Evolutionary conservation across 2,329 filamentous ascomycete genomes (phyloP).

Genomic region (Mollisia scopiformis): DNA sequence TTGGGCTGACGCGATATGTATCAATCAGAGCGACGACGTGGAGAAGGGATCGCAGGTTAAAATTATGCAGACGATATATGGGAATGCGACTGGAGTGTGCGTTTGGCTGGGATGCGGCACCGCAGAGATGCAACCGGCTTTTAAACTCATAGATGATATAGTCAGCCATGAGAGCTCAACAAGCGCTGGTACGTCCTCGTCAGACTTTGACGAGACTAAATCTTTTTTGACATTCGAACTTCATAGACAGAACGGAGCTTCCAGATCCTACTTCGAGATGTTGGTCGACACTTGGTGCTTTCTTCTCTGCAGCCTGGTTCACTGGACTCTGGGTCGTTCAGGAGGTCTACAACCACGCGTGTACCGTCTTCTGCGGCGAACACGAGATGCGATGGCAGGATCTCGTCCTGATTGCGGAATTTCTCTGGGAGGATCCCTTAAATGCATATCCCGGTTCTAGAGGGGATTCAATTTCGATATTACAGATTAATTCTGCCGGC

Average conservation of each 20-base stretch:
- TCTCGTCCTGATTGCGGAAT: conserved; percentile 5
- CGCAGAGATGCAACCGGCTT: conserved; percentile 5
- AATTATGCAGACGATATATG: conserved; percentile 31
- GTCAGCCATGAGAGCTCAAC: background rate
- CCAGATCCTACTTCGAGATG: conserved; percentile 10
- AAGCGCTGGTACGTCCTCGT: background rate
- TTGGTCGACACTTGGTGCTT: conserved; percentile 7
- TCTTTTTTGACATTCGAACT: background rate
- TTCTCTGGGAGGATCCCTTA: background rate
- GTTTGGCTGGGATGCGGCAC: conserved; percentile 28
- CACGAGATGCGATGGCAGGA: conserved; percentile 7
- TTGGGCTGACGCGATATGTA: conserved; percentile 33
- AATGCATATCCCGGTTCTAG: background rate
- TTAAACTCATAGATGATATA: conserved; percentile 12
- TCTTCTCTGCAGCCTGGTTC: conserved; percentile 14
- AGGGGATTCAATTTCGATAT: background rate
- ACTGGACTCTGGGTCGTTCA: conserved; percentile 10
- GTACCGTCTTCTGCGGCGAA: conserved; percentile 14
- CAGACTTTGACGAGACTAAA: background rate
- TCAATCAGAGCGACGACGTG: conserved; percentile 28
- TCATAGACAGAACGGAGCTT: conserved; percentile 4
- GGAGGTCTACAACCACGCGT: conserved; percentile 11
- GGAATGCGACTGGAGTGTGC: conserved; percentile 23
- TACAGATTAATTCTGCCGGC: background rate
- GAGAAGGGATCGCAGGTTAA: conserved; percentile 30